Evolutionary conservation across 1,284 basidiomycete genomes (phyloP), one percentile per base, ranked within the genome.

Genomic region (Trametes versicolor): DNA sequence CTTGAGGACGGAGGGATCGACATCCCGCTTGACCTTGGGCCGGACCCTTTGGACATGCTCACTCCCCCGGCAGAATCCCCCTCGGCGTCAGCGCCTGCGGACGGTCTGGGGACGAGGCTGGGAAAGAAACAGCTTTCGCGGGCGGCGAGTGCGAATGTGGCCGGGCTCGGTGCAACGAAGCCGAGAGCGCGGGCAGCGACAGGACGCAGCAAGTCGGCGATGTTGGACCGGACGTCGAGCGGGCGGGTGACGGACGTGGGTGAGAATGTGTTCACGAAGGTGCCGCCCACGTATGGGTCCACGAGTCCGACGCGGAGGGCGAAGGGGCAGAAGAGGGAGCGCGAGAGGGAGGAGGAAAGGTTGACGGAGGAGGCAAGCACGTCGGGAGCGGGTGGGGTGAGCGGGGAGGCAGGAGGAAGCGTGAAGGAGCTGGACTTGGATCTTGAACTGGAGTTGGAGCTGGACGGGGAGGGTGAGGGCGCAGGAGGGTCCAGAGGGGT

Each of bases 21-120:
- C 29, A 63, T 71, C 2, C 41, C 41, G 17, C 41, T 43, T 17
- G 41, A 43, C 2, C 41, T 43, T 17, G 41, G 41, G 17, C 41
- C 41, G 19, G 41, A 43, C 19, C 41, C 41, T 17, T 19, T n/a
- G 41, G 41, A 43, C 41, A 17, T 43, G 21, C 75, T 61, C 34
- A 65, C 66, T 3, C 65, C 77, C 7, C 72, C 72, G 2, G 69
- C 74, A 2, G 75, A 78, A 36, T 62, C 72, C 0, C 81, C 82
- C 4, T 71, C 75, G 17, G 82, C 53, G 21, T 60, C 56, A 8
- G 51, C 32, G 25, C 27, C 48, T 13, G 25, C 32, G 5, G 32
- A 19, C 39, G 17, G 41, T 7, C 15, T 17, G 19, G 39, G 39
- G 25, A 13, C 34, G 19, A n/a, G 37, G 10, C 6, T 37, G 53